Base-by-base conservation (phyloP, 83 land plant species). In the Larix sibirica region DNA sequence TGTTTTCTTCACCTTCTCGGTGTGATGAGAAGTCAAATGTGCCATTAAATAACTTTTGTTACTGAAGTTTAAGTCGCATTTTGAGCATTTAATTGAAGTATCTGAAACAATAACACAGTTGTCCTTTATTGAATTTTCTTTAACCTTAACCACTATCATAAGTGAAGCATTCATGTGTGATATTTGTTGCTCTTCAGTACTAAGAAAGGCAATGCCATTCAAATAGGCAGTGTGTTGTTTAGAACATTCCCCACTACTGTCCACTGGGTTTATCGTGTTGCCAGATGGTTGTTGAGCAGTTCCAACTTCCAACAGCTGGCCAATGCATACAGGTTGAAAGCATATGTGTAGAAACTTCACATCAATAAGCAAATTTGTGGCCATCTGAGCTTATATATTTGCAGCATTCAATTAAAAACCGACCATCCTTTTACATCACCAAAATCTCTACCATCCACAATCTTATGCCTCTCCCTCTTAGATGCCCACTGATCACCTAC, bases 371-470 rank as follows among this genome's bases (percentile, higher is more conserved):
- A 83, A 92, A 90, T 6, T 88, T 84, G 58, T 82, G 79, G 77
- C 90, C 94, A 84, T 68, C 87, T 56, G 94, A 92, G 84, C 94
- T 92, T 33, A 33, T 33, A 33, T 92, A 33, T 33, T 33, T 33
- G 36, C 3, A 2, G 36, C 36, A 33, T 33, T 33, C 36, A 33
- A 33, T 33, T 33, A 33, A 33, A 33, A 33, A 33, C 2, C 36
- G 36, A 33, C 36, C 36, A 33, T 33, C 36, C 36, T 33, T 33
- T 33, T 33, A 33, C 36, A 33, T 33, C 36, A 0, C 36, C 36
- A 33, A 33, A 33, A 33, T 33, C 2, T 33, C 36, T 33, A 33
- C 3, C 36, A 33, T 33, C 36, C 36, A 33, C 2, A 33, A 33
- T 33, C 36, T 33, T 33, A 33, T 33, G 36, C 36, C 36, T 33